Base-by-base conservation (phyloP, 306 rosid species). In the Dryas alaskensis region DNA sequence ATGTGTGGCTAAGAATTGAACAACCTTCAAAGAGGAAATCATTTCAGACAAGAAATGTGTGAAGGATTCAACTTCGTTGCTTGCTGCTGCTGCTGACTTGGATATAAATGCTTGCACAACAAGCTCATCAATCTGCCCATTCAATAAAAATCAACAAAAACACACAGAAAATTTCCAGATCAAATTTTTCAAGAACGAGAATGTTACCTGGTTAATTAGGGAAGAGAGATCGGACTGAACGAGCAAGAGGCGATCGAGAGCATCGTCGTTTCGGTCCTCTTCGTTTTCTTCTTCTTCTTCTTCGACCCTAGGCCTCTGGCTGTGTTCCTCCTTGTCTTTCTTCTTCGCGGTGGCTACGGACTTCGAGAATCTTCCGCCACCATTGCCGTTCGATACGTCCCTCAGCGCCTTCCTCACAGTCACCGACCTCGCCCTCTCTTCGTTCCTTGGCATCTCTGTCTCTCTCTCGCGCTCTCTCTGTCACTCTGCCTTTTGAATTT, bases 81-180 rank as follows among this genome's bases (percentile, higher is more conserved):
- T 68, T 73, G 78, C 79, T 63, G 0, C 76, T 17, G 76, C 77
- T 81, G 0, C 76, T 17, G 76, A 75, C 82, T 82, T 84, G 75
- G 84, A 60, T 67, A 78, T 73, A 74, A 87, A 81, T 52, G 92
- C 90, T 85, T 83, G 79, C 76, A 59, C 93, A 44, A 90, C 97
- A 57, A 95, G 88, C 73, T 88, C 93, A 71, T 95, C 98, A 78
- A 92, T 73, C 99, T 95, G 84, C 57, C 75, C 40, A 85, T 63
- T 58, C 60, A 71, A 57, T 42, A 42, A 53, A 58, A 57, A 22
- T 58, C 17, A 5, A 10, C 53, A 66, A 19, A 47, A 22, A 67
- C 63, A 16, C 27, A 39, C 45, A 47, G 57, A 4, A 25, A 31
- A 25, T 12, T 8, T 19, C 52, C 5, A 17, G 52, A 45, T 14